Evolutionary conservation across 176 grass and related monocot species (phyloP), one percentile per base, ranked within the genome.

Genomic region (Aegilops bicornis): DNA sequence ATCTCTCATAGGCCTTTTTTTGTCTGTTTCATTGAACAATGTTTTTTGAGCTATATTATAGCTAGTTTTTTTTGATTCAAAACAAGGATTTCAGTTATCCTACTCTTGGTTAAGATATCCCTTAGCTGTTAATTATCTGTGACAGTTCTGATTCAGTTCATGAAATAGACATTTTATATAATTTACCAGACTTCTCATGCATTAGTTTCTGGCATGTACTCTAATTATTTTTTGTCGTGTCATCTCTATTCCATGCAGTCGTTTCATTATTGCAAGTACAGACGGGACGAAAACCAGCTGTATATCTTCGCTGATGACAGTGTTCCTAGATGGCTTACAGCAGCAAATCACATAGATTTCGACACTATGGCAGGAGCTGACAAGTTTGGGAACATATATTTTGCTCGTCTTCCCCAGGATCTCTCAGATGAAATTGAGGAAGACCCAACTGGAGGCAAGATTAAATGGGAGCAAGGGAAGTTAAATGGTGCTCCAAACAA

Each of bases 211-310:
- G 73, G 27, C 19, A 75, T 14, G 25, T 59, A 45, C 85, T 82
- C 85, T 88, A 88, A 94, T 84, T 19, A 47, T 80, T 88, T 77
- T 68, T 78, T 58, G 10, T 90, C 69, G 30, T 87, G 29, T 83
- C 35, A 68, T 92, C 31, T 72, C 24, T 42, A 75, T 75, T 50
- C 22, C 37, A 77, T 89, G 92, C 85, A 99, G 97, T 94, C 94
- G 13, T 99, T 99, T 78, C 97, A 97, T 84, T 99, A 99, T 84
- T 99, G 97, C 97, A 99, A 99, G 89, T 99, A 97, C 76, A 94
- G 97, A 66, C 85, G 94, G 79, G 97, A 99, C 36, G 97, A 99
- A 80, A 99, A 99, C 59, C 97, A 99, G 77, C 89, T 99, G 22
- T 99, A 97, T 62, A 97, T 99, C 37, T 99, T 99, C 8, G 97